A percentile compares a stretch with the other conserved stretches of the same genome.
Conservation (phyloP, 169 alveolate genomes). For the Plasmodium inui region DNA sequence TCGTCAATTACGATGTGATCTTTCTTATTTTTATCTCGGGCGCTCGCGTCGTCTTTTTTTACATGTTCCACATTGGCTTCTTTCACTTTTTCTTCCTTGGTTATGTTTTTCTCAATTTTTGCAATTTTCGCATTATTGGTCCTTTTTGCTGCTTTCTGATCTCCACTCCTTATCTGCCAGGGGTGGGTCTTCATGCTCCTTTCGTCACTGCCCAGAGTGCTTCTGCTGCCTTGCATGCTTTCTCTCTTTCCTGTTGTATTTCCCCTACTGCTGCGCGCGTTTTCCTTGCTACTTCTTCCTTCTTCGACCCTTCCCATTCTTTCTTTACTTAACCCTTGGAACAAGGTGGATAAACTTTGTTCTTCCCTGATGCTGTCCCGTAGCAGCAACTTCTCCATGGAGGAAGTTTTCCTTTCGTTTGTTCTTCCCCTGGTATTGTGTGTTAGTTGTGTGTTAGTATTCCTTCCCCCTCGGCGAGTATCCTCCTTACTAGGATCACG, state of each 20-base stretch:
- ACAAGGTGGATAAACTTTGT: not conserved
- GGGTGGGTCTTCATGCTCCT: not conserved
- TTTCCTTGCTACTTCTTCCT: not conserved
- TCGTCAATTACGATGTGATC: constrained; percentile 16
- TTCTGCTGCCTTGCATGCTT: not conserved
- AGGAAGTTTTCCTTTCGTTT: not conserved
- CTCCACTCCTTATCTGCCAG: not conserved
- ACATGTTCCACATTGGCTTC: not conserved
- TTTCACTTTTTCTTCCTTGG: not conserved
- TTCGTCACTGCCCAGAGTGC: not conserved
- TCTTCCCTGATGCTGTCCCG: not conserved
- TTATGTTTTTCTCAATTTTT: not conserved
- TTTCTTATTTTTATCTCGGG: not conserved
- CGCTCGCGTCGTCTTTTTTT: not conserved
- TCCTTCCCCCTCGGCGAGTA: not conserved
- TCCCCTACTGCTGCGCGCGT: not conserved
- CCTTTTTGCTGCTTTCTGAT: not conserved
- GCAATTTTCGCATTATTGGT: not conserved
- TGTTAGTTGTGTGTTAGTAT: not conserved
- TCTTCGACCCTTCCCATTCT: not conserved
- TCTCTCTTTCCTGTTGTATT: not conserved
- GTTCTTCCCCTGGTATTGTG: not conserved
- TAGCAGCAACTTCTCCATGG: not conserved
- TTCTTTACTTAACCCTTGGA: not conserved
- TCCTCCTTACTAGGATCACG: not conserved